Evolutionary conservation across 148 eudicot genomes (phyloP), one percentile per base, ranked within the genome.

Genomic region (Polygonum aviculare): DNA sequence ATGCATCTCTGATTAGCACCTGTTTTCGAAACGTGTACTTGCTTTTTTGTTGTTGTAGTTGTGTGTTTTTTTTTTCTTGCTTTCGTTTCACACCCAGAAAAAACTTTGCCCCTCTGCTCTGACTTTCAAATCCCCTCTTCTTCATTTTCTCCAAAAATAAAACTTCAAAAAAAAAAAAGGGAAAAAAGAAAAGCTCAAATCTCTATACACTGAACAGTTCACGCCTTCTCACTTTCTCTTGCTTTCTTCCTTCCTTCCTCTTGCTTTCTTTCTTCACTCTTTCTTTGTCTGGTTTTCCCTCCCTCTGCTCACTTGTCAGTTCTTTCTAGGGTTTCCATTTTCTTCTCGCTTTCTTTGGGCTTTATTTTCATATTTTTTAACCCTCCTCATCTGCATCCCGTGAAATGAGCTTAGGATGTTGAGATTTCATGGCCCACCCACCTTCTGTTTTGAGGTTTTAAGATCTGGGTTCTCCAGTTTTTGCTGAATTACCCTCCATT

Each of bases 311-410:
- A 39, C 41, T 39, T 39, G 41, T 39, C 41, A 7, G 47, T 50
- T 1, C 6, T 67, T 82, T 85, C 87, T 85, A 83, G 92, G 92
- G 89, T 88, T 88, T 79, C 52, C 49, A 76, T 74, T 69, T 69
- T 60, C 40, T 77, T 19, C 21, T 69, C 19, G 26, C 55, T 40
- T 71, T 19, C 51, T 16, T 72, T 45, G 40, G 75, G 62, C n/a
- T 77, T 44, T 59, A 36, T 40, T 19, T 73, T 73, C 31, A 26
- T 26, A 26, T 22, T 15, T 12, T 52, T 18, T 5, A 11, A 39
- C 41, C 41, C 41, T 7, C 41, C 18, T 21, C 22, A 54, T 54
- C 60, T 54, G 22, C 60, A 15, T 2, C 60, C 60, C 60, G 60
- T 54, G 60, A 54, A 54, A 54, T 54, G 60, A 22, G 33, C 12